Evolutionary conservation across 305 asterid species (phyloP).

Genomic region (Euphrasia arctica): DNA sequence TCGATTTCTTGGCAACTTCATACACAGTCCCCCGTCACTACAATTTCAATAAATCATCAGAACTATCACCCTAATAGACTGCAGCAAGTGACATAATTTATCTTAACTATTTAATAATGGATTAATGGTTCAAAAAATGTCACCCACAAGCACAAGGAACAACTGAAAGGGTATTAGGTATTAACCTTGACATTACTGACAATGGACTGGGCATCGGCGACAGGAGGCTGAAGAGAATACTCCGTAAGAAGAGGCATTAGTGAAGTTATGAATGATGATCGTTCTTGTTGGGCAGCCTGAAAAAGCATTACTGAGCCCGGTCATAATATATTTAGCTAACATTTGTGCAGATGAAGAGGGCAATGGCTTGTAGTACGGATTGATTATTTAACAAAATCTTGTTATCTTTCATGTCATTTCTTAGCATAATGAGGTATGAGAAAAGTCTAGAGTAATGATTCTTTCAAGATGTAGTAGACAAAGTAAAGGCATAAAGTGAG

Average conservation of each 20-base stretch:
- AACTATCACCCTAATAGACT: constrained; percentile 18
- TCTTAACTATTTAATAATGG: constrained; percentile 14
- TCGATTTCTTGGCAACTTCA: constrained; percentile 15
- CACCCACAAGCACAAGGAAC: constrained; percentile 25
- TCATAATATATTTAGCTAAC: constrained; percentile 28
- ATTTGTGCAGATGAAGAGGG: constrained; percentile 13
- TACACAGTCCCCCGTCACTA: constrained; percentile 11
- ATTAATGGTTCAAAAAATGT: constrained; percentile 4
- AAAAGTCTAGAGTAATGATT: constrained; percentile 19
- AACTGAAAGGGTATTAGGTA: constrained; percentile 19
- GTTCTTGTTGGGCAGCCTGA: constrained; percentile 94
- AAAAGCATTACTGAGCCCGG: constrained; percentile 34
- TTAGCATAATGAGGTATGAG: constrained; percentile 16
- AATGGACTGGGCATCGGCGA: constrained; percentile 92
- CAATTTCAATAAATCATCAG: constrained; percentile 17
- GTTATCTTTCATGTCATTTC: constrained; percentile 11
- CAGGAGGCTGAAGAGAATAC: constrained; percentile 87
- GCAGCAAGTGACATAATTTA: constrained; percentile 21
- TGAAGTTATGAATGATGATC: constrained; percentile 71
- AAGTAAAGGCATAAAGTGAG: constrained; percentile 15
- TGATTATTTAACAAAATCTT: constrained; percentile 14
- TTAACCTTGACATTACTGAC: constrained; percentile 91
- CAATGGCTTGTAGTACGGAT: constrained; percentile 12
- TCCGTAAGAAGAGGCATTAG: constrained; percentile 95
- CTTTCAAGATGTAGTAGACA: constrained; percentile 11